A percentile compares a stretch with the other conserved stretches of the same genome.
These are phyloP conservation scores for Boletus coccyginus DNA, from an alignment of 768 basidiomycete species.

Conservation along the genomic window DNA sequence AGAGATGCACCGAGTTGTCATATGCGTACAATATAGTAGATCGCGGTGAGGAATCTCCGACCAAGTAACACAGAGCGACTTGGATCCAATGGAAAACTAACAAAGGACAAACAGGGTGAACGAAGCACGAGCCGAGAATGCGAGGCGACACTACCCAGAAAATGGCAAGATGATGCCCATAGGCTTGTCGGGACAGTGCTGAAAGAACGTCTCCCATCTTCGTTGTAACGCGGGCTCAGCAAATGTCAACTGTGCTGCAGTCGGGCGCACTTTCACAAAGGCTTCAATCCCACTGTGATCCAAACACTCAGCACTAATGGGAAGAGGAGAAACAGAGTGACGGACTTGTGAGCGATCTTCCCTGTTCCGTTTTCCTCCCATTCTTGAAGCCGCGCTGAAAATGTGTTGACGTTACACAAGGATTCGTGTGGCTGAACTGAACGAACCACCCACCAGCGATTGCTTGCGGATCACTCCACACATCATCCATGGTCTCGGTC, in stretches of 20 bases:
- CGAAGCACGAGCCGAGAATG: too few species aligned
- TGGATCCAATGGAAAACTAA: slow-evolving; percentile 21
- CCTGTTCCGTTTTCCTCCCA: slow-evolving; percentile 41
- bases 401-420: too few species aligned
- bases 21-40: slow-evolving; percentile 32
- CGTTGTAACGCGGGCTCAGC: slow-evolving; percentile 44
- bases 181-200: slow-evolving; percentile 51
- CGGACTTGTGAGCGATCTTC: slow-evolving; percentile 53
- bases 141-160: too few species aligned
- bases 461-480: slow-evolving; percentile 35
- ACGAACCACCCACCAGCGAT: slow-evolving; percentile 35
- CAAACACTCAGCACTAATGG: neutral
- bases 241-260: slow-evolving; percentile 42
- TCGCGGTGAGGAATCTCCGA: slow-evolving; percentile 28
- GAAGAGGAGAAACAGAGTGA: neutral
- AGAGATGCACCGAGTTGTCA: neutral
- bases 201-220: slow-evolving; percentile 52
- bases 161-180: slow-evolving; percentile 36
- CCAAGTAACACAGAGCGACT: neutral
- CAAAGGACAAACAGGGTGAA: neutral
- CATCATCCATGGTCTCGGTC: slow-evolving; percentile 22
- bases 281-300: slow-evolving; percentile 47
- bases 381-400: slow-evolving; percentile 26
- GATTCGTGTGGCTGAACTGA: neutral
- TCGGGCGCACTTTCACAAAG: slow-evolving; percentile 56